A percentile compares a stretch with the other conserved stretches of the same genome.
phyloP scores from a whole-genome alignment of 2,329 filamentous ascomycete genomes.

The Diplodia sapinea region DNA sequence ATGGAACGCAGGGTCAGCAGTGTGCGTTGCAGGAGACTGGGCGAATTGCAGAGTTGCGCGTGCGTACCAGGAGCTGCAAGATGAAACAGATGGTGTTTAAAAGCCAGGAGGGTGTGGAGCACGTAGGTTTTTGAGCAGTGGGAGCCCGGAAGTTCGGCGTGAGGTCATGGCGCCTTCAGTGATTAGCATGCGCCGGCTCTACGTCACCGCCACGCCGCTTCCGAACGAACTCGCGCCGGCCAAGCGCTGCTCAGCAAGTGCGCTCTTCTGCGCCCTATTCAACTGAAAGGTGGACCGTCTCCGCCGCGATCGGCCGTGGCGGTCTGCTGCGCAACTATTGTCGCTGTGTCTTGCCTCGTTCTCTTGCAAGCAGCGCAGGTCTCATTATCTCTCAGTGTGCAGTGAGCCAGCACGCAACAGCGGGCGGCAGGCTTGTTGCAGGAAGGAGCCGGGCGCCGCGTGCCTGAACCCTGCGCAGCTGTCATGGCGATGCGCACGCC shows the following conservation, averaged over 20 bases:
- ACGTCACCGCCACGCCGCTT: conserved; percentile 15
- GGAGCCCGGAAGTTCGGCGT: background rate
- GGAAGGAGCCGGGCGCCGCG: background rate
- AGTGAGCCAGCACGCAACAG: background rate
- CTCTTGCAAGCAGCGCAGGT: background rate
- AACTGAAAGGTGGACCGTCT: background rate
- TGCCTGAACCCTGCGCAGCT: conserved; percentile 26
- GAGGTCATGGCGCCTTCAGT: background rate
- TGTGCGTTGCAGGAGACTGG: background rate
- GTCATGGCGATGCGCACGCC: conserved; percentile 7
- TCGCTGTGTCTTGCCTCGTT: background rate
- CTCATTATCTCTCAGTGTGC: background rate
- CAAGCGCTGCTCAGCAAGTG: conserved; percentile 1
- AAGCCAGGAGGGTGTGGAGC: background rate
- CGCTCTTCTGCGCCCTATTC: conserved; percentile 4
- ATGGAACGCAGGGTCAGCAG: background rate
- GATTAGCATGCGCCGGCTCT: background rate
- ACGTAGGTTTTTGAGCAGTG: conserved; percentile 13
- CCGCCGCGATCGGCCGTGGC: conserved; percentile 20
- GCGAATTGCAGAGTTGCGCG: conserved; percentile 24
- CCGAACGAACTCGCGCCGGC: background rate
- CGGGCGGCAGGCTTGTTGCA: conserved; percentile 2
- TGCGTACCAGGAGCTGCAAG: conserved; percentile 20
- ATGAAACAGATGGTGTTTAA: conserved; percentile 25
- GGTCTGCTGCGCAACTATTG: conserved; percentile 19